Base-by-base conservation (phyloP, 768 basidiomycete species). In the Amanita phalloides region DNA sequence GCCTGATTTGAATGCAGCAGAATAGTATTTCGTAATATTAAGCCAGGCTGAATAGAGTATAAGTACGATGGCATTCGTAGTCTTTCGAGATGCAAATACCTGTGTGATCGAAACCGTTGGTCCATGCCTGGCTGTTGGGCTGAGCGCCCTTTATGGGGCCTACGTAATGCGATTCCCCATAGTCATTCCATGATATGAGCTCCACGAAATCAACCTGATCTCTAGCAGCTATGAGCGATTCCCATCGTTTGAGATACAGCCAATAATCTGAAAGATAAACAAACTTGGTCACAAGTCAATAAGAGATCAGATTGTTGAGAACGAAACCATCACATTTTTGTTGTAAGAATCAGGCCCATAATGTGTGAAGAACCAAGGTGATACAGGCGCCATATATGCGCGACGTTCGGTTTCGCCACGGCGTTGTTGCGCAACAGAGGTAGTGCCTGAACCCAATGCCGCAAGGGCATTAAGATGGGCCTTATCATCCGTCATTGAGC, bases 321-420 rank as follows among this genome's bases (percentile, higher is more conserved):
- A 33, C 13, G 37, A n/a, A 14, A 14, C 28, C 20, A 20, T 28
- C 39, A 66, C 81, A 60, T 89, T 89, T 63, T 90, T 89, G 66
- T 88, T 78, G 61, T 76, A 87, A 1, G 77, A 71, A 48, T 86
- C 63, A 9, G 71, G 64, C 25, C 79, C 73, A 61, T 86, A 89
- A 61, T 90, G 86, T 2, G 86, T 85, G 63, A 85, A 89, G 70
- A 90, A 90, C 78, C 82, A 81, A 11, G 86, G 83, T 9, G 84
- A 80, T 26, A 81, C 79, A 11, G 83, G 68, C 5, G 67, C 77
- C 71, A 71, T 75, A 56, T 75, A 77, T 3, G 62, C 58, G 36
- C 53, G 65, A 51, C 66, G 66, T 26, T 47, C 58, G 13, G 53
- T 58, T 28, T 61, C 54, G 35, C 55, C 57, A 32, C 1, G 48